Conservation (phyloP, 2,329 filamentous ascomycete species). For the Verticillium tricorpus region DNA sequence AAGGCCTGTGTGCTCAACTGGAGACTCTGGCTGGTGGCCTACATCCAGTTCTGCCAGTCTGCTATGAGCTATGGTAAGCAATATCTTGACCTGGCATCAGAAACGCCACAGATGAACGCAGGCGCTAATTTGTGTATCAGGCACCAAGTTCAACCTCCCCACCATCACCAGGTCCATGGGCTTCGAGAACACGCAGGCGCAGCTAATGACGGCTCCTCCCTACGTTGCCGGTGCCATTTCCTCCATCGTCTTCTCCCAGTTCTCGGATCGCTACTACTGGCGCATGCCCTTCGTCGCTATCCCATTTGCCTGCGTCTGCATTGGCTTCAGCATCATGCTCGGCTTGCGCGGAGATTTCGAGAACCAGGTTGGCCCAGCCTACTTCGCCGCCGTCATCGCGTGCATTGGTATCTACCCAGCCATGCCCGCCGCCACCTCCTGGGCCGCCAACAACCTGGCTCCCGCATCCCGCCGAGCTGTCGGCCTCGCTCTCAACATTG, state of each 20-base stretch:
- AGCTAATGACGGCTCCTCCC: constrained; percentile 53
- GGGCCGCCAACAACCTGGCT: constrained; percentile 65
- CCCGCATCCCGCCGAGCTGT: constrained; percentile 29
- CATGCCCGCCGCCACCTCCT: constrained; percentile 59
- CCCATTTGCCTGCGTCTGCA: constrained; percentile 54
- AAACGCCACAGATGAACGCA: constrained; percentile 29
- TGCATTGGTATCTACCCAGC: constrained; percentile 64
- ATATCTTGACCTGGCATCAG: neutral
- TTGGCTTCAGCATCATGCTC: constrained; percentile 55
- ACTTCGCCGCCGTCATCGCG: neutral
- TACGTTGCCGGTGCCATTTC: constrained; percentile 58
- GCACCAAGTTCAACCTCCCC: constrained; percentile 19
- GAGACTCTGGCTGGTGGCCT: constrained; percentile 23
- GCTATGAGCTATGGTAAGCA: constrained; percentile 9
- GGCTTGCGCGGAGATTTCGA: constrained; percentile 47
- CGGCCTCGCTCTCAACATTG: constrained; percentile 31
- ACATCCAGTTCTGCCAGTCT: constrained; percentile 21
- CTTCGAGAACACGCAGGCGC: constrained; percentile 17
- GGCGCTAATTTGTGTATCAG: constrained; percentile 28
- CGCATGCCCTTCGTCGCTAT: constrained; percentile 64
- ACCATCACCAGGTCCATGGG: constrained; percentile 15
- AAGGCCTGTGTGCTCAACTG: constrained; percentile 23
- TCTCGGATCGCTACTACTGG: constrained; percentile 61
- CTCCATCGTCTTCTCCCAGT: constrained; percentile 58
- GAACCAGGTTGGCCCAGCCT: constrained; percentile 6